phyloP scores from a whole-genome alignment of 306 rosid genomes.

The Morella rubra region DNA sequence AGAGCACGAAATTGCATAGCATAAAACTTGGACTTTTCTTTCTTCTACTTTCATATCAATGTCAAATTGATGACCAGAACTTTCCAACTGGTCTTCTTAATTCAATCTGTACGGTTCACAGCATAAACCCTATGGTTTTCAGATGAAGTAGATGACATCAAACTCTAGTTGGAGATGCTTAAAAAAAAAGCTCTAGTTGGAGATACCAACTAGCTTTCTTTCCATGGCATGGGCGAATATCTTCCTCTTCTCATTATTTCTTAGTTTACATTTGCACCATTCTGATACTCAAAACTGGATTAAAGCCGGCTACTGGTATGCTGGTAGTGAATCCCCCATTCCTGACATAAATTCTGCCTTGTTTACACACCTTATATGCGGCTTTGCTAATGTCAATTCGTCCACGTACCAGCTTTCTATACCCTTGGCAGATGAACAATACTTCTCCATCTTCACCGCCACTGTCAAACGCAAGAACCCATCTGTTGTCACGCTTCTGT shows the following conservation, averaged over 20 bases:
- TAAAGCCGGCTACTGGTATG: constrained; percentile 18
- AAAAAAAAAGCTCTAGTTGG: too few relatives aligned
- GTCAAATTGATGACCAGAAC: too few relatives aligned
- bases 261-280: background rate
- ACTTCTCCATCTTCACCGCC: constrained; percentile 26
- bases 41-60: too few relatives aligned
- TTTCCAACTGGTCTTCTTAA: too few relatives aligned
- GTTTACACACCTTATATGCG: constrained; percentile 36
- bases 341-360: constrained; percentile 23
- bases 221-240: background rate
- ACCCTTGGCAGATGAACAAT: background rate
- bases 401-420: constrained; percentile 15
- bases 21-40: too few relatives aligned
- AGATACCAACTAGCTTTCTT: too few relatives aligned
- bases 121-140: too few relatives aligned
- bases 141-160: too few relatives aligned
- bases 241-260: background rate
- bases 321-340: constrained; percentile 1
- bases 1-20: too few relatives aligned
- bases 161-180: too few relatives aligned
- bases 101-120: too few relatives aligned
- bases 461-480: constrained; percentile 32
- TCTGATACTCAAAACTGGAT: constrained; percentile 22
- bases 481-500: constrained; percentile 23
- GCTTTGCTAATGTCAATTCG: constrained; percentile 19